Conservation (phyloP, 371 early-diverging fungal species). For the Mortierella sp. region DNA sequence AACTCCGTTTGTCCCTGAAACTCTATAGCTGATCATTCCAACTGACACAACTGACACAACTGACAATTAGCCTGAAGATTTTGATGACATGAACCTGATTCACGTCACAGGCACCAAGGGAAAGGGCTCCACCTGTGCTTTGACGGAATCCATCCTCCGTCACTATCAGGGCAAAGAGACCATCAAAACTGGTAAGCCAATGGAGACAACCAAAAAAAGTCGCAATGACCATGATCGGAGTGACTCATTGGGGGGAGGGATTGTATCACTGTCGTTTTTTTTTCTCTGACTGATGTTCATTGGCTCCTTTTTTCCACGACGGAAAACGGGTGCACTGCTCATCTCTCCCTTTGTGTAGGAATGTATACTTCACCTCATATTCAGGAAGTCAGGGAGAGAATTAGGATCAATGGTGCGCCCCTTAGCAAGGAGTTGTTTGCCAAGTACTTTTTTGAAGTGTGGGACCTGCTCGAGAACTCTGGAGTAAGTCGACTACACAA, state of each 20-base stretch:
- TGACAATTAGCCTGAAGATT: conserved; percentile 31
- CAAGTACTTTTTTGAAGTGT: conserved; percentile 87
- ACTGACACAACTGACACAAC: neutral
- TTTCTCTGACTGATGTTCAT: too few species aligned
- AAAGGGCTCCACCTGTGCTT: conserved; percentile 85
- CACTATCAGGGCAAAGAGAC: conserved; percentile 49
- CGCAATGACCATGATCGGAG: too few species aligned
- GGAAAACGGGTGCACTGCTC: neutral
- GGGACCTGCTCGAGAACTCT: conserved; percentile 77
- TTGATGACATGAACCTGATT: conserved; percentile 79
- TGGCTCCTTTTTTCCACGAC: too few species aligned
- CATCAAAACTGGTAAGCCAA: conserved; percentile 69
- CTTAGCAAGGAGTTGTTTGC: conserved; percentile 81
- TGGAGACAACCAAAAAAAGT: too few species aligned
- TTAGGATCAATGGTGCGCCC: conserved; percentile 90
- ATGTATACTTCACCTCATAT: conserved; percentile 96
- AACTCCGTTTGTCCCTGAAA: too few species aligned
- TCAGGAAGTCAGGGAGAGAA: conserved; percentile 92
- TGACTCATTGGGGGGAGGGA: too few species aligned
- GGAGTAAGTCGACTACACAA: conserved; percentile 24
- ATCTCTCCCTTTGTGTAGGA: conserved; percentile 58
- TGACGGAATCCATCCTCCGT: conserved; percentile 75
- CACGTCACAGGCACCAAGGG: conserved; percentile 92
- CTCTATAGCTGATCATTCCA: too few species aligned
- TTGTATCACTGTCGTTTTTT: neutral